Conservation (phyloP, 768 basidiomycete species). For the Rhizopogon sp. region DNA sequence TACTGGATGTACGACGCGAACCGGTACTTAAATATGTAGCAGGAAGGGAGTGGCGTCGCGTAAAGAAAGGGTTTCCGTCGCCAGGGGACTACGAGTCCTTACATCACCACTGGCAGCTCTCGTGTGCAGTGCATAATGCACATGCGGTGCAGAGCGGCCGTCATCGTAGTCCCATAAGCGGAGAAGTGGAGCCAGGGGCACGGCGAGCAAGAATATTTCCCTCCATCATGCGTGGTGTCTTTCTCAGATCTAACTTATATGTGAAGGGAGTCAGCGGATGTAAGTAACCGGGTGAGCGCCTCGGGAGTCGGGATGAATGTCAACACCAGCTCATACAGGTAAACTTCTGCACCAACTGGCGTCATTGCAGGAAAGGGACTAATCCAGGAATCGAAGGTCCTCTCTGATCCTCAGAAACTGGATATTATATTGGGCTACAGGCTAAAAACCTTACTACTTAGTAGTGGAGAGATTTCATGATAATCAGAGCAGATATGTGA, state of each 20-base stretch:
- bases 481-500: slow-evolving; percentile 42
- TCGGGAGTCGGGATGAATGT: slow-evolving; percentile 25
- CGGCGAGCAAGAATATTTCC: slow-evolving; percentile 8
- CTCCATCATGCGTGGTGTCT: slow-evolving; percentile 12
- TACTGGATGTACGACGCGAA: too few relatives aligned
- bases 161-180: slow-evolving; percentile 11
- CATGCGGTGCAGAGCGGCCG: too few relatives aligned
- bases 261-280: slow-evolving; percentile 29
- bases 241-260: slow-evolving; percentile 38
- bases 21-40: too few relatives aligned
- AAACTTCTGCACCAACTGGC: slow-evolving; percentile 8
- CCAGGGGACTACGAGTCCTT: too few relatives aligned
- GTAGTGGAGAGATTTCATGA: not conserved
- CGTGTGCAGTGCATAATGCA: not conserved
- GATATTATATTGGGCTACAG: slow-evolving; percentile 29
- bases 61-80: too few relatives aligned
- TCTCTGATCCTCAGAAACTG: slow-evolving; percentile 29
- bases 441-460: slow-evolving; percentile 17
- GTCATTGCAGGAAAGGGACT: slow-evolving; percentile 4
- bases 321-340: slow-evolving; percentile 38
- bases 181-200: slow-evolving; percentile 35
- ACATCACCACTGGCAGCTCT: slow-evolving; percentile 1
- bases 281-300: slow-evolving; percentile 35
- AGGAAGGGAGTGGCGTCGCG: too few relatives aligned
- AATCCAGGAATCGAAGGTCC: too few relatives aligned